These are phyloP conservation scores for Aleurites moluccanus DNA, from an alignment of 441 rosid species.

Conservation along the genomic window DNA sequence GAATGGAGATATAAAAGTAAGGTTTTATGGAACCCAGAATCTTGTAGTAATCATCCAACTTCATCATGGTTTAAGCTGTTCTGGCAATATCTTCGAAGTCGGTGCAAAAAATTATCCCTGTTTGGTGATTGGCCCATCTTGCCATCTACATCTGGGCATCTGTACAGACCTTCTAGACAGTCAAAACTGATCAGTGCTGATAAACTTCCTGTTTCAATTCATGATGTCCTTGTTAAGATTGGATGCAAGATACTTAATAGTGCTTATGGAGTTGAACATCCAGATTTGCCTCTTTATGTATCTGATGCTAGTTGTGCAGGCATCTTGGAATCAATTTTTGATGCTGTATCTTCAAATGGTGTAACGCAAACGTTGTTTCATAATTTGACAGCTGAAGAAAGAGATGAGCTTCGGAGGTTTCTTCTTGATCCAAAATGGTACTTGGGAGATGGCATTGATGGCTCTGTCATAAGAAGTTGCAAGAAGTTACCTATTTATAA, in stretches of 20 bases:
- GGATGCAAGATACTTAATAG: slow-evolving; percentile 84
- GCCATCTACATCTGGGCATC: slow-evolving; percentile 85
- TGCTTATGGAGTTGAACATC: slow-evolving; percentile 62
- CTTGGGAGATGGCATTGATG: slow-evolving; percentile 51
- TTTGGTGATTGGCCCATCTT: slow-evolving; percentile 97
- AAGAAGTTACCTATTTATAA: slow-evolving; percentile 74
- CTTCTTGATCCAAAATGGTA: slow-evolving; percentile 93
- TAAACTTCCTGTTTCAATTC: slow-evolving; percentile 63
- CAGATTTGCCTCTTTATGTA: slow-evolving; percentile 74
- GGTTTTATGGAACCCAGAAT: slow-evolving; percentile 74
- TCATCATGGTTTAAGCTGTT: slow-evolving; percentile 85
- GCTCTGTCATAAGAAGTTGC: slow-evolving; percentile 60
- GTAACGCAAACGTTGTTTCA: slow-evolving; percentile 38
- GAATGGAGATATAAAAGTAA: slow-evolving; percentile 76
- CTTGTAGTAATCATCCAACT: slow-evolving; percentile 65
- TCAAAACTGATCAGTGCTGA: slow-evolving; percentile 75
- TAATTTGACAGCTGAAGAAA: slow-evolving; percentile 62
- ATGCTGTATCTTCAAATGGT: slow-evolving; percentile 52
- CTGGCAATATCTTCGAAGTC: slow-evolving; percentile 76
- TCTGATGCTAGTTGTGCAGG: slow-evolving; percentile 67
- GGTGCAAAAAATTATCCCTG: slow-evolving; percentile 61
- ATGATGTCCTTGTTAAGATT: slow-evolving; percentile 66
- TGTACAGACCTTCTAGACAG: slow-evolving; percentile 69
- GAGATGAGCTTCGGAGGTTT: slow-evolving; percentile 74
- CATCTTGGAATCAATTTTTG: slow-evolving; percentile 73